These are phyloP conservation scores for Aspergillus bridgeri DNA, from an alignment of 495 filamentous ascomycete species.

Conservation along the genomic window DNA sequence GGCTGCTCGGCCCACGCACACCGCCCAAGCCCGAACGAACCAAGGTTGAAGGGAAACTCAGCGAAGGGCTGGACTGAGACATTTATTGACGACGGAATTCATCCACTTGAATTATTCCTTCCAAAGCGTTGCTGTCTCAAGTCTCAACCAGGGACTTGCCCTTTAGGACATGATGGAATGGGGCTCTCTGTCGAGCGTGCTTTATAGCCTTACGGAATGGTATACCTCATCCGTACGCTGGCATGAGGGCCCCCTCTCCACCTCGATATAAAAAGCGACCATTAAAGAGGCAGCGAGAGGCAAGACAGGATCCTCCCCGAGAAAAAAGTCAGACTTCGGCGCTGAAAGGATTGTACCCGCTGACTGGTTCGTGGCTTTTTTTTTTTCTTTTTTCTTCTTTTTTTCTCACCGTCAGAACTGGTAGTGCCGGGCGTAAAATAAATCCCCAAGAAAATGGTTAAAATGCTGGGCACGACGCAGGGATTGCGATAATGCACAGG, in stretches of 20 bases:
- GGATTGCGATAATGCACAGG: not conserved
- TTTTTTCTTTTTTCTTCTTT: too few species aligned
- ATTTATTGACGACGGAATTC: not conserved
- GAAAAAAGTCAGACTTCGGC: not conserved
- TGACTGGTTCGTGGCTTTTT: not conserved
- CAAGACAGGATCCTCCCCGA: not conserved
- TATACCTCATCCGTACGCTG: not conserved
- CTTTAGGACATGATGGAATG: not conserved
- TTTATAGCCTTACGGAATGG: too few species aligned
- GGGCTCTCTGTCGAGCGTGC: not conserved
- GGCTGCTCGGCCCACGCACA: not conserved
- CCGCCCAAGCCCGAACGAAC: too few species aligned
- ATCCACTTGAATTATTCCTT: not conserved
- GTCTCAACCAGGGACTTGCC: not conserved
- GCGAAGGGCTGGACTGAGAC: constrained; percentile 8
- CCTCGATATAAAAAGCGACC: not conserved
- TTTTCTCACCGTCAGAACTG: not conserved
- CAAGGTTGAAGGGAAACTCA: not conserved
- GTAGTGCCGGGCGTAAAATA: not conserved
- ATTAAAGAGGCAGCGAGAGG: not conserved
- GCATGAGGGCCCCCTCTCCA: not conserved
- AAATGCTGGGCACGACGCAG: not conserved
- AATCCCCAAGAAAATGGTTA: not conserved
- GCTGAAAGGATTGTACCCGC: not conserved
- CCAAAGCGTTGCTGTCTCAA: not conserved